Base-by-base conservation (phyloP, 2,329 filamentous ascomycete species). In the Alternaria gansuensis region DNA sequence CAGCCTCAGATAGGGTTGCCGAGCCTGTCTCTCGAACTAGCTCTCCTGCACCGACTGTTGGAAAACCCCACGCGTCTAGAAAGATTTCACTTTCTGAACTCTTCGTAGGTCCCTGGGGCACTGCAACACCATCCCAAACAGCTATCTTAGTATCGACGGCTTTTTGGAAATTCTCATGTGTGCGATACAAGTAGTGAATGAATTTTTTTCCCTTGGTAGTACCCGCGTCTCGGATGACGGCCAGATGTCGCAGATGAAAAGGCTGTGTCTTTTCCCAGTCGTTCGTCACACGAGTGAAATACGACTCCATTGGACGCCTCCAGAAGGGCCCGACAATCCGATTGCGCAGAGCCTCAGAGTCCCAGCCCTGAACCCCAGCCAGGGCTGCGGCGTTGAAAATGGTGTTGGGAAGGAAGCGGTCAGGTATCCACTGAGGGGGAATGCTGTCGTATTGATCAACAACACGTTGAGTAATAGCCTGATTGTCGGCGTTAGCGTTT, bases 201-300 rank as follows among this genome's bases (percentile, higher is more conserved):
- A 68, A 74, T 33, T 72, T 76, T 57, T 72, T 76, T 17, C 82
- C 83, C 11, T 78, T 75, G 13, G 78, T 78, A 13, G 84, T 77
- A 2, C 79, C 77, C 5, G 81, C 83, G 54, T 87, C 85, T 60
- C 85, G 78, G 33, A 88, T 79, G 29, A 88, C 77, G 10, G 83
- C 80, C 14, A 87, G 73, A 66, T 87, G 85, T 17, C 83, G 81
- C 23, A 88, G 77, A 69, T 87, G 82, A 3, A 77, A 73, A 24
- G 86, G 86, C 64, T 89, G 87, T n/a, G 83, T 84, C 14, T 82
- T 67, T 53, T 85, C 81, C 82, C 85, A 87, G 54, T 81, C 77
- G 55, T 86, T 82, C 2, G 83, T 83, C 36, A 88, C 65, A 26
- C 84, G 82, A 48, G 74, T 74, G 23, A 88, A 68, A 21, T 81